Conservation (phyloP, 352 stramenopile genomes). For the Globisporangium rhizosaccharum region DNA sequence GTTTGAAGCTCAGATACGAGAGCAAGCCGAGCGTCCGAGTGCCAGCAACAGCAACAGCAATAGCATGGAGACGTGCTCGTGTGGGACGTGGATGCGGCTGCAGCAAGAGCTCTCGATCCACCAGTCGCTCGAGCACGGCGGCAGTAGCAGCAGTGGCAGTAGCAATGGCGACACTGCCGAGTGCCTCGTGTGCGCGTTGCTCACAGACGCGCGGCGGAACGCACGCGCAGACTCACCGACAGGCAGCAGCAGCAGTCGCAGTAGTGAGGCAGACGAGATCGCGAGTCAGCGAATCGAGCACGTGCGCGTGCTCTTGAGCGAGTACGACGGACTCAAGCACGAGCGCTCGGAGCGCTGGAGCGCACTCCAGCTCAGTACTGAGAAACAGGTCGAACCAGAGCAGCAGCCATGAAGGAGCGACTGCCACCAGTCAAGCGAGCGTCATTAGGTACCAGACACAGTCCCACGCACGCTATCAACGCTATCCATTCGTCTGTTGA, state of each 20-base stretch:
- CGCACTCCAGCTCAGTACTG: background rate
- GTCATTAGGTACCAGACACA: background rate
- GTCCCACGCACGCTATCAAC: background rate
- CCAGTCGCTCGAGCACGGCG: conserved; percentile 9
- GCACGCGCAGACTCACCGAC: background rate
- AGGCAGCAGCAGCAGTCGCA: background rate
- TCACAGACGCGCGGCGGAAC: conserved; percentile 6
- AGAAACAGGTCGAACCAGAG: background rate
- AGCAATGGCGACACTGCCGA: background rate
- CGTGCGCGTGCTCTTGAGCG: conserved; percentile 6
- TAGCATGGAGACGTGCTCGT: conserved; percentile 12
- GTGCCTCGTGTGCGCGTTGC: conserved; percentile 9
- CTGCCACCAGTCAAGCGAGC: background rate
- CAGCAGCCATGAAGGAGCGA: background rate
- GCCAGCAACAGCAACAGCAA: background rate
- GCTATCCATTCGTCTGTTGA: background rate
- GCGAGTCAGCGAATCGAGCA: background rate
- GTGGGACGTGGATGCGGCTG: conserved; percentile 11
- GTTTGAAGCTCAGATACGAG: no score
- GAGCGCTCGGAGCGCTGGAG: conserved; percentile 1
- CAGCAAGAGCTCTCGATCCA: conserved; percentile 16
- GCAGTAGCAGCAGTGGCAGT: background rate
- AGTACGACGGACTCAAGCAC: conserved; percentile 9
- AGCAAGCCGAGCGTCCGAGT: background rate
- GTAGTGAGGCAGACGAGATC: background rate